Percentiles rank a stretch among this genome's conserved stretches.
Evolutionary conservation across 2,329 filamentous ascomycete genomes (phyloP).

Genomic region (Bipolaris zeicola): DNA sequence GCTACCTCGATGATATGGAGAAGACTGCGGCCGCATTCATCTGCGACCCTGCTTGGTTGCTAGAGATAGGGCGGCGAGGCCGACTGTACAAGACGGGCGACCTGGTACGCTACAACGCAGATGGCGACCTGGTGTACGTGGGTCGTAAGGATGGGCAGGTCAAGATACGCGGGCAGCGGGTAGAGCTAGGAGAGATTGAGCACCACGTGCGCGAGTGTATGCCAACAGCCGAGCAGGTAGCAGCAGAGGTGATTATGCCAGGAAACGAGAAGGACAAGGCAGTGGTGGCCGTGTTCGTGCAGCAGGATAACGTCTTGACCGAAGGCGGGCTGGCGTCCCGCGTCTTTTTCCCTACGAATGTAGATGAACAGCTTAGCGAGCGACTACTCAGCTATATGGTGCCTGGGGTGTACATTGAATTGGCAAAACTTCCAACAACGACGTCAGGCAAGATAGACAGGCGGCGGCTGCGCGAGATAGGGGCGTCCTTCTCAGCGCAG

Average conservation of each 20-base stretch:
- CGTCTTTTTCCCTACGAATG: neutral
- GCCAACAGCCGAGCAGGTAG: neutral
- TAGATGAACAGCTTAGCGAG: neutral
- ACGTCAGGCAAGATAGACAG: slow-evolving; percentile 52
- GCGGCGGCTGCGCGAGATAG: slow-evolving; percentile 15
- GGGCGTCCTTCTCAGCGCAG: slow-evolving; percentile 2
- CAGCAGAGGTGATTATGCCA: neutral
- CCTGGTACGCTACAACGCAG: slow-evolving; percentile 15
- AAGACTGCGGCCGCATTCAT: slow-evolving; percentile 25
- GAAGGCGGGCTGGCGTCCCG: neutral
- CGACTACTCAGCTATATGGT: slow-evolving; percentile 2
- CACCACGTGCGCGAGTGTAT: neutral
- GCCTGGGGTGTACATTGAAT: neutral
- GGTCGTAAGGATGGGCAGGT: slow-evolving; percentile 31
- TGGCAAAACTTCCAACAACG: slow-evolving; percentile 41
- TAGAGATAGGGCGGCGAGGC: neutral
- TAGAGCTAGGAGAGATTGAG: slow-evolving; percentile 30
- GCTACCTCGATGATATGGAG: slow-evolving; percentile 29
- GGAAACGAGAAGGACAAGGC: neutral
- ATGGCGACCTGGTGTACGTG: slow-evolving; percentile 21
- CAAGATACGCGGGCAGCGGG: slow-evolving; percentile 32
- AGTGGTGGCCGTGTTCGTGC: neutral
- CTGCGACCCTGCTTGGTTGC: neutral
- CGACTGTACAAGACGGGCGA: slow-evolving; percentile 38
- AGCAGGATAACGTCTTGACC: neutral